These are phyloP conservation scores for Angomonas ambiguus DNA, from an alignment of 208 protist genomes.

Conservation along the genomic window DNA sequence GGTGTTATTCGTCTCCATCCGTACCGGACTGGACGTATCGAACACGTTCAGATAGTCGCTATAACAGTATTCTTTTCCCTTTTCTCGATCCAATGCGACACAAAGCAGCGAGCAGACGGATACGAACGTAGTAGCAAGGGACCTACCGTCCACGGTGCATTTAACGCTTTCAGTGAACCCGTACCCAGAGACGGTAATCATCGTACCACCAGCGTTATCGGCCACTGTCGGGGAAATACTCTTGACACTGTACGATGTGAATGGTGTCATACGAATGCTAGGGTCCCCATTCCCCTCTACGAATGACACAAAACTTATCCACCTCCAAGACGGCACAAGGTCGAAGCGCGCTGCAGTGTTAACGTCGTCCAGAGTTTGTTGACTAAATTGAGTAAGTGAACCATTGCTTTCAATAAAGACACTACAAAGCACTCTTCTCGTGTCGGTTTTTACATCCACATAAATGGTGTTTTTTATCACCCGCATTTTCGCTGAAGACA, in stretches of 20 bases:
- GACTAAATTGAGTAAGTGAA: constrained; percentile 4
- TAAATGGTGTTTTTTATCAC: neutral
- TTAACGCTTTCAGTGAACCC: constrained; percentile 7
- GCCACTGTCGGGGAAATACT: constrained; percentile 16
- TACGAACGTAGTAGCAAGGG: neutral
- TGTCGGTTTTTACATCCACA: neutral
- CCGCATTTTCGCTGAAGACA: neutral
- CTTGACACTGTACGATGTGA: constrained; percentile 21
- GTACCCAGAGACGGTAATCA: constrained; percentile 23
- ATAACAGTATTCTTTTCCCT: neutral
- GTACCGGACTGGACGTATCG: neutral
- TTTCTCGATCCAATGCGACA: neutral
- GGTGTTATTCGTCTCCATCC: neutral
- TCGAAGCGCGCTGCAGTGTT: neutral
- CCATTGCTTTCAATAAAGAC: neutral
- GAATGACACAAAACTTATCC: constrained; percentile 13
- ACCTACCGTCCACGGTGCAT: constrained; percentile 9
- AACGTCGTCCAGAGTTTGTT: neutral
- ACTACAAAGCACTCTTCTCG: constrained; percentile 2
- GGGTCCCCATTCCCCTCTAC: neutral
- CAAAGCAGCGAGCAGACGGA: constrained; percentile 16
- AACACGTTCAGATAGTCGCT: neutral
- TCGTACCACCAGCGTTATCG: constrained; percentile 16
- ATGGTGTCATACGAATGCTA: neutral
- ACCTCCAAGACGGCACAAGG: constrained; percentile 15